Percentiles rank a stretch among this genome's conserved stretches.
phyloP scores from a whole-genome alignment of 805 yeast species.

The Yamadazyma laniorum region DNA sequence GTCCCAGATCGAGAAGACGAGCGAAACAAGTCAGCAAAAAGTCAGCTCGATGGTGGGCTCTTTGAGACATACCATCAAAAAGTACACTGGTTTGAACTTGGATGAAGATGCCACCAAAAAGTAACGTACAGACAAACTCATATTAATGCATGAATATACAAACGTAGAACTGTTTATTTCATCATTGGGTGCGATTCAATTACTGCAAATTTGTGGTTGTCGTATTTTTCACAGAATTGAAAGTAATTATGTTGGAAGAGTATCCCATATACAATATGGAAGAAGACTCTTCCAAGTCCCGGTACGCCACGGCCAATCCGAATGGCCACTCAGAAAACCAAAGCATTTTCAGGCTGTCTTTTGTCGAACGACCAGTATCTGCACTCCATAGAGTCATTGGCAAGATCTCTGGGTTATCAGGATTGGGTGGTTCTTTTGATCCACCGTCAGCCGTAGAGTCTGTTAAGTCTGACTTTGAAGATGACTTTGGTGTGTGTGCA shows the following conservation, averaged over 20 bases:
- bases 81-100: conserved; percentile 65
- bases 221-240: neutral
- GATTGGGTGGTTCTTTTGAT: neutral
- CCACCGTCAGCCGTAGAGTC: conserved; percentile 1
- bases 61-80: conserved; percentile 46
- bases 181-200: neutral
- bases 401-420: conserved; percentile 6
- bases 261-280: neutral
- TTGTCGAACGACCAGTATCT: conserved; percentile 8
- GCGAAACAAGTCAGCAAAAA: conserved; percentile 35
- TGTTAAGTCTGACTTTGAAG: conserved; percentile 2
- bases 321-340: too few relatives aligned
- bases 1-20: conserved; percentile 42
- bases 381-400: conserved; percentile 12
- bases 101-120: conserved; percentile 59
- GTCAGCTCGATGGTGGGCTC: conserved; percentile 36
- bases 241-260: neutral
- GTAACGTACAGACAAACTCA: conserved; percentile 21
- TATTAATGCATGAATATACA: neutral
- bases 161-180: neutral
- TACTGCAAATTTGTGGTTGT: neutral
- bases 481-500: conserved; percentile 1
- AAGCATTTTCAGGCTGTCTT: neutral
- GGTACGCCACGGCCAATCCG: too few relatives aligned
- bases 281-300: too few relatives aligned